Evolutionary conservation across 176 grass and related monocot genomes (phyloP).

Genomic region (Paspalum vaginatum): DNA sequence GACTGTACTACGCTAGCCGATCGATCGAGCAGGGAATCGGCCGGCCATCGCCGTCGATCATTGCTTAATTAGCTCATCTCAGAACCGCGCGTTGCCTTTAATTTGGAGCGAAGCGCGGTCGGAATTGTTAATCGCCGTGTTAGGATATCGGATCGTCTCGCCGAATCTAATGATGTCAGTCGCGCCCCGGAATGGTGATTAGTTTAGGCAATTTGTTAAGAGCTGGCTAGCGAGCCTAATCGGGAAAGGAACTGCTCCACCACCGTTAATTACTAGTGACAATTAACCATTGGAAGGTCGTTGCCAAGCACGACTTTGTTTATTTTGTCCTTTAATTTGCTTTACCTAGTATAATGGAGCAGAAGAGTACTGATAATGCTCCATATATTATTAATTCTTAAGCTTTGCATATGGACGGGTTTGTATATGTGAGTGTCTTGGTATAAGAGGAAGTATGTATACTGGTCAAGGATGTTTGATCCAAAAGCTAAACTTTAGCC

Average conservation of each 20-base stretch:
- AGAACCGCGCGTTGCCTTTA: not conserved
- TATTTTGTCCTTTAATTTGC: not conserved
- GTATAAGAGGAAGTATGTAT: too few relatives aligned
- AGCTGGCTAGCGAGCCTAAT: constrained; percentile 7
- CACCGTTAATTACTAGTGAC: constrained; percentile 1
- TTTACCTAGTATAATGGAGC: too few relatives aligned
- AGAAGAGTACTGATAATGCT: too few relatives aligned
- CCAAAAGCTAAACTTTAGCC: too few relatives aligned
- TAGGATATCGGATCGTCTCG: constrained; percentile 2
- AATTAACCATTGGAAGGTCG: constrained; percentile 27
- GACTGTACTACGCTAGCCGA: not conserved
- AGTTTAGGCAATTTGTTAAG: not conserved
- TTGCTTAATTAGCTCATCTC: not conserved
- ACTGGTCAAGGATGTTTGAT: too few relatives aligned
- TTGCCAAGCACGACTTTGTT: not conserved
- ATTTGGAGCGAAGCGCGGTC: constrained; percentile 17
- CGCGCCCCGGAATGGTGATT: not conserved
- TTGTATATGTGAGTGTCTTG: too few relatives aligned
- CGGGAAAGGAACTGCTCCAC: constrained; percentile 41
- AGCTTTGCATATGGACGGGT: too few relatives aligned
- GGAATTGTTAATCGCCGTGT: not conserved
- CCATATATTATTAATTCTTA: too few relatives aligned
- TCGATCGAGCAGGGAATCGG: not conserved
- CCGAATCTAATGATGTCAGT: constrained; percentile 52
- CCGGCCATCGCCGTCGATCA: not conserved